These are phyloP conservation scores for Pseudevernia furfuracea DNA, from an alignment of 495 filamentous ascomycete species.

Conservation along the genomic window DNA sequence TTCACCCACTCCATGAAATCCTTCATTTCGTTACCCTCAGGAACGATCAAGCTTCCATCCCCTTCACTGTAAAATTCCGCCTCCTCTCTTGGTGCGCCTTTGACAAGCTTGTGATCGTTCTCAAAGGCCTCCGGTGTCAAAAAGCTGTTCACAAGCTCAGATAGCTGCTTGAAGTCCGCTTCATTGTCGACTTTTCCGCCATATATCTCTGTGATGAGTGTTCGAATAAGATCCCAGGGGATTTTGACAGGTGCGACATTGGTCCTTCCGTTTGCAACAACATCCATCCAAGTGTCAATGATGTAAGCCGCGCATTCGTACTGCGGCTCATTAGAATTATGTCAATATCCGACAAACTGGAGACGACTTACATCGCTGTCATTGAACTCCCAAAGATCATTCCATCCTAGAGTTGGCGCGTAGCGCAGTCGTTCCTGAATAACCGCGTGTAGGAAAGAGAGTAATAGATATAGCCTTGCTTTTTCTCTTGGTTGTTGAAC, in stretches of 20 bases:
- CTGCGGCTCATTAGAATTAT: conserved; percentile 37
- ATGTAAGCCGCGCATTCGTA: conserved; percentile 96
- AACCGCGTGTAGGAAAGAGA: conserved; percentile 93
- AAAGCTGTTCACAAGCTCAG: conserved; percentile 61
- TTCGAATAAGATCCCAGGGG: conserved; percentile 94
- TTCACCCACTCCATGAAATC: conserved; percentile 93
- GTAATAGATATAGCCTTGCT: conserved; percentile 78
- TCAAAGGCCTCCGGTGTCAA: conserved; percentile 86
- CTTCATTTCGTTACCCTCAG: conserved; percentile 67
- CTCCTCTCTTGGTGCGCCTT: conserved; percentile 42
- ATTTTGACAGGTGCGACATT: conserved; percentile 91
- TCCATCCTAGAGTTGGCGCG: conserved; percentile 91
- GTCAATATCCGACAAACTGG: background rate
- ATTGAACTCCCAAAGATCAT: conserved; percentile 99
- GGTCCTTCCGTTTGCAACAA: conserved; percentile 68
- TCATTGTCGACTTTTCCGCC: conserved; percentile 96
- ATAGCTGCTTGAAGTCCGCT: conserved; percentile 69
- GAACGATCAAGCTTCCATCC: conserved; percentile 63
- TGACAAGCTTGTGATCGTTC: conserved; percentile 79
- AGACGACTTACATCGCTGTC: conserved; percentile 83
- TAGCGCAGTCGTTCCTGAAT: conserved; percentile 94
- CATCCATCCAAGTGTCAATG: conserved; percentile 90
- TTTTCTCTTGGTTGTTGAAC: conserved; percentile 83
- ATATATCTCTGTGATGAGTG: conserved; percentile 87
- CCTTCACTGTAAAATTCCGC: conserved; percentile 34